These are phyloP conservation scores for Ballota nigra DNA, from an alignment of 257 asterid species.

Conservation along the genomic window DNA sequence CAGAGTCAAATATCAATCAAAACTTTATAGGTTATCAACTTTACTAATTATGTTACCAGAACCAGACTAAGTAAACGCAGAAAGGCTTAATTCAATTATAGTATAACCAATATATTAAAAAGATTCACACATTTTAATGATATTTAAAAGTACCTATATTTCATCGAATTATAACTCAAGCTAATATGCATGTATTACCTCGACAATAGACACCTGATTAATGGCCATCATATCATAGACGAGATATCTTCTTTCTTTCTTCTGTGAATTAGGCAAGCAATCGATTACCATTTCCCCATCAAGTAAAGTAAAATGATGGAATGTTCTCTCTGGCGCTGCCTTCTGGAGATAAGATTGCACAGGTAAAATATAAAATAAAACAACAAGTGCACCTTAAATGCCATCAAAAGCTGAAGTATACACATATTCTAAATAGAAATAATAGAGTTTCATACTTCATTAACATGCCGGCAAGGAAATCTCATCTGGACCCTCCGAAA, in stretches of 20 bases:
- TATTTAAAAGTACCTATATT: neutral
- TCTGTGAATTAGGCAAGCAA: slow-evolving; percentile 73
- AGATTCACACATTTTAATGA: neutral
- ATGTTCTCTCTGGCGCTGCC: slow-evolving; percentile 57
- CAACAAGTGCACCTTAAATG: neutral
- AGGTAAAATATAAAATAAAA: slow-evolving; percentile 3
- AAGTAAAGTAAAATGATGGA: slow-evolving; percentile 88
- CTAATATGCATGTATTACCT: slow-evolving; percentile 49
- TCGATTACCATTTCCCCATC: slow-evolving; percentile 99
- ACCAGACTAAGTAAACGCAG: neutral
- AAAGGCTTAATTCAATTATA: neutral
- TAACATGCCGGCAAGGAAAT: slow-evolving; percentile 74
- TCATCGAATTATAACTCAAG: neutral
- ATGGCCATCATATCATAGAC: slow-evolving; percentile 97
- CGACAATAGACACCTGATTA: slow-evolving; percentile 67
- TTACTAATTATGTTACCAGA: neutral
- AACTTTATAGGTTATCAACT: neutral
- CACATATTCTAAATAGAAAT: slow-evolving; percentile 5
- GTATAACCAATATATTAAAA: neutral
- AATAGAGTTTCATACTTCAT: slow-evolving; percentile 56
- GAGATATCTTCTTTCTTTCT: slow-evolving; percentile 89
- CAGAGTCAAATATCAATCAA: neutral
- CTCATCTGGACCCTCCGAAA: slow-evolving; percentile 98
- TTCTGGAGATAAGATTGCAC: slow-evolving; percentile 36
- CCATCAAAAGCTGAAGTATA: slow-evolving; percentile 16